Conservation (phyloP, 2,329 filamentous ascomycete species). For the Aureobasidium vineae region DNA sequence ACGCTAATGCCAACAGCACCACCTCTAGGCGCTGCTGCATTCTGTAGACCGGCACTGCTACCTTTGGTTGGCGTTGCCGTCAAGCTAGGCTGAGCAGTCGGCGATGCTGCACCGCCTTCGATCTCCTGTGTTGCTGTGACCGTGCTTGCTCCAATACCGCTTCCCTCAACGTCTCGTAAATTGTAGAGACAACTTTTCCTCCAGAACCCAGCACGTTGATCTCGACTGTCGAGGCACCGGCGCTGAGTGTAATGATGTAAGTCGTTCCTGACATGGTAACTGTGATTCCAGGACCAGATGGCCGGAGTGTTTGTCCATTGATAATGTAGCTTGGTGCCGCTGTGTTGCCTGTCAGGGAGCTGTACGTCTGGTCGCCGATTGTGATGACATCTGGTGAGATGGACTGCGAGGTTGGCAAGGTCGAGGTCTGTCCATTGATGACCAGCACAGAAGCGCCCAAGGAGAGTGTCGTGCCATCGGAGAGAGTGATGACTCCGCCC, state of each 20-base stretch:
- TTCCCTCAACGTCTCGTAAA: conserved; percentile 35
- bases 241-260: conserved; percentile 37
- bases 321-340: conserved; percentile 40
- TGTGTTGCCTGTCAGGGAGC: conserved; percentile 33
- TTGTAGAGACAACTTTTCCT: conserved; percentile 36
- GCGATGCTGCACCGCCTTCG: not conserved
- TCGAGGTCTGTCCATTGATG: conserved; percentile 37
- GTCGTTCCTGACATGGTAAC: conserved; percentile 34
- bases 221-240: conserved; percentile 41
- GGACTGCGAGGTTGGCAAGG: conserved; percentile 25
- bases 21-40: conserved; percentile 7
- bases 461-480: conserved; percentile 32
- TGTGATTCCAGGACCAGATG: conserved; percentile 37
- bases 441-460: conserved; percentile 43
- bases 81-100: not conserved
- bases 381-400: conserved; percentile 37
- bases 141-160: conserved; percentile 7
- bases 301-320: conserved; percentile 41
- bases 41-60: conserved; percentile 14
- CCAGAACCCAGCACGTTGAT: conserved; percentile 38
- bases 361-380: conserved; percentile 36
- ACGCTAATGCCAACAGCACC: not conserved
- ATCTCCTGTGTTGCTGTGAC: not conserved
- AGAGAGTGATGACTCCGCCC: conserved; percentile 26
- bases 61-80: not conserved